phyloP scores from a whole-genome alignment of 192 early-diverging fungal genomes.

The Phycomyces nitens region DNA sequence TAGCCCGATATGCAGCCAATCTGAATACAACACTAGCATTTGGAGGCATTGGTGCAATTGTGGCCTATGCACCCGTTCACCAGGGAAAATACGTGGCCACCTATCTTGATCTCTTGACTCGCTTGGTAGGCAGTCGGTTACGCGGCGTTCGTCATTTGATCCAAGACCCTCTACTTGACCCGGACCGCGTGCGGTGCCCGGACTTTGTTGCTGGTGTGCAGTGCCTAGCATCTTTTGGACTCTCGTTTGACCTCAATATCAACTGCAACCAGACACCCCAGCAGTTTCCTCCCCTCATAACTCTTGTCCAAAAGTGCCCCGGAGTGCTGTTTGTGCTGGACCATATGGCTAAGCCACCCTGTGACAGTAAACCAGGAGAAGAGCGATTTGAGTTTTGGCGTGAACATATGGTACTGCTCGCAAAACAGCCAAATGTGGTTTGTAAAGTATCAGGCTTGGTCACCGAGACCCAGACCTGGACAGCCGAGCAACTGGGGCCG shows the following conservation, averaged over 20 bases:
- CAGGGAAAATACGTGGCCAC: conserved; percentile 22
- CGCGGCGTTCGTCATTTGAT: conserved; percentile 27
- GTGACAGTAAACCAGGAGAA: conserved; percentile 16
- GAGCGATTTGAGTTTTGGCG: conserved; percentile 25
- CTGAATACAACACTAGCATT: background rate
- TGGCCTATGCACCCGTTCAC: conserved; percentile 30
- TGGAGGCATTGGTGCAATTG: conserved; percentile 30
- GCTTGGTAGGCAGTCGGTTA: conserved; percentile 15
- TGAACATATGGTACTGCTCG: conserved; percentile 13
- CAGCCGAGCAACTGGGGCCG: conserved; percentile 11
- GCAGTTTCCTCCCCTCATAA: conserved; percentile 31
- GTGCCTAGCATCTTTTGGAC: conserved; percentile 16
- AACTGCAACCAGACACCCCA: conserved; percentile 14
- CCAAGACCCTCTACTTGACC: conserved; percentile 24
- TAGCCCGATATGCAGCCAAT: conserved; percentile 19
- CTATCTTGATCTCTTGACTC: conserved; percentile 24
- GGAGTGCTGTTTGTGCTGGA: conserved; percentile 28
- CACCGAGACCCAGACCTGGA: conserved; percentile 14
- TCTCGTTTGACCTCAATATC: conserved; percentile 32
- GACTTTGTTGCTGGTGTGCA: conserved; percentile 24
- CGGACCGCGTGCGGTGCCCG: background rate
- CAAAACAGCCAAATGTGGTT: conserved; percentile 22
- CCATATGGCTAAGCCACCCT: conserved; percentile 36
- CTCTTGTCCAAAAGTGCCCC: conserved; percentile 23
- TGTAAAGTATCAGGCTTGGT: conserved; percentile 32